Base-by-base conservation (phyloP, 2,329 filamentous ascomycete genomes). In the Diaporthe velutina region DNA sequence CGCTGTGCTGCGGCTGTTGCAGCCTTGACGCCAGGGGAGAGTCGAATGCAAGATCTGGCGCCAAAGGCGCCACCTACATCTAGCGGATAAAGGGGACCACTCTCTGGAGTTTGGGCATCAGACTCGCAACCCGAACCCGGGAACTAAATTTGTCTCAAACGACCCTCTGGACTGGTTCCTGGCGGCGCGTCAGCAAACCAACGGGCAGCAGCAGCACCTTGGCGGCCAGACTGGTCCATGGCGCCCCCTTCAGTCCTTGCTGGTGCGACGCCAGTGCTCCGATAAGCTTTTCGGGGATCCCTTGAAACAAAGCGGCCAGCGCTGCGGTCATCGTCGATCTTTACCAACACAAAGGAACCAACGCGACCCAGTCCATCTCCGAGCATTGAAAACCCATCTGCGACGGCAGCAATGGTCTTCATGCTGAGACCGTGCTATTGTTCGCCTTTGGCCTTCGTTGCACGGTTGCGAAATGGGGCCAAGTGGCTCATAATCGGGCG, bases 51-150 rank as follows among this genome's bases (percentile, higher is more conserved):
- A 40, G 64, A 67, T 55, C 25, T 64, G 33, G 40, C 57, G 70
- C 57, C 71, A 70, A 74, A 28, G 25, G 66, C 72, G 64, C 72
- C 72, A 74, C 72, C 67, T 54, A 74, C 66, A 74, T 70, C 72
- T n/a, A 74, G 28, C 72, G 15, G 50, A 4, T 12, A 61, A 61
- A 55, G 4, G 54, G 35, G 3, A 8, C 38, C 38, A 38, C 58
- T 17, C 38, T 42, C 25, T 61, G 57, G 28, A 48, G n/a, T 35
- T 25, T 35, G 64, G 64, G 13, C 30, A 28, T 30, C 19, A 67
- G 22, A 35, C 45, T 67, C 64, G 64, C 64, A 67, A 67, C 64
- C 64, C 64, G 64, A 67, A 67, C 64, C 64, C 64, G 30, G 64
- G 64, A 67, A 67, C 64, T 38, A 67, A 28, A 52, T 52, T 35